Conservation (phyloP, 352 stramenopile genomes). For the Phytophthora cajani region DNA sequence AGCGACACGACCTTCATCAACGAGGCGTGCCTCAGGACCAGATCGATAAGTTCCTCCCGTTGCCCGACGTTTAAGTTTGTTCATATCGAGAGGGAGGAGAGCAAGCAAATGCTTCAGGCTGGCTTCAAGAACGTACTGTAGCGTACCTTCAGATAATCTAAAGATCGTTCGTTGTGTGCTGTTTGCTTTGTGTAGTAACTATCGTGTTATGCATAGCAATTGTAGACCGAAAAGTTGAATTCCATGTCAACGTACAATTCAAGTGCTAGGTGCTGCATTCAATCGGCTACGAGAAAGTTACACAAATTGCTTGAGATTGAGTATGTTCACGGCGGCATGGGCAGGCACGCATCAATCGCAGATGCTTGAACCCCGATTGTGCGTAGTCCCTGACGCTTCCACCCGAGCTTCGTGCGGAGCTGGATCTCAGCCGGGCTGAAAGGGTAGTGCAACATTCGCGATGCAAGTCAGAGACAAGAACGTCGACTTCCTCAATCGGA, state of each 20-base stretch:
- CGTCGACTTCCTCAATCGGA: not conserved
- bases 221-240: too few species aligned
- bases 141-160: constrained; percentile 1
- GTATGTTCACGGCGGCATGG: not conserved
- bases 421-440: not conserved
- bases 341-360: not conserved
- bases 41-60: constrained; percentile 36
- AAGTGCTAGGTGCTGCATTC: too few species aligned
- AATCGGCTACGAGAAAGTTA: not conserved
- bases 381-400: not conserved
- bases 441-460: not conserved
- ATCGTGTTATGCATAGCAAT: not conserved
- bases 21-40: constrained; percentile 35
- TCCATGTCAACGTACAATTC: too few species aligned
- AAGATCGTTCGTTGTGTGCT: not conserved
- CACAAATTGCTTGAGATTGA: not conserved
- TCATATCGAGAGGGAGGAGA: not conserved
- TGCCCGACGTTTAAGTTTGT: constrained; percentile 30
- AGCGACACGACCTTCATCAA: constrained; percentile 39
- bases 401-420: not conserved
- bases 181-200: not conserved
- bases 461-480: not conserved
- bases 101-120: not conserved
- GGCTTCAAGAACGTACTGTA: not conserved
- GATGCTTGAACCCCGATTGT: not conserved